Base-by-base conservation (phyloP, 2,329 filamentous ascomycete species). In the Aspergillus oerlinghausenensis region DNA sequence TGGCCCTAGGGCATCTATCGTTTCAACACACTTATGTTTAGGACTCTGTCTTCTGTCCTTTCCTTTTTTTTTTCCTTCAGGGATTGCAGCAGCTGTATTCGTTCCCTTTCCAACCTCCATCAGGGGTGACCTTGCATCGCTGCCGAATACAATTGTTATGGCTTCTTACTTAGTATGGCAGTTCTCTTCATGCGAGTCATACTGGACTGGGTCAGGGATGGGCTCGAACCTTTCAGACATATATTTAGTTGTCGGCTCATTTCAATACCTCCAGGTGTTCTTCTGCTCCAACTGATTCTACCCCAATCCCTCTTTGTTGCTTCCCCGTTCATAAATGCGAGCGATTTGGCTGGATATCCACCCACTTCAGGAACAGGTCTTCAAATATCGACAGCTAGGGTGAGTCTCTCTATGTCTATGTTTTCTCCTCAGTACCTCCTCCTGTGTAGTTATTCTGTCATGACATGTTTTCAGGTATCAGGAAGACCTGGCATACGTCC, bases 231-330 rank as follows among this genome's bases (percentile, higher is more conserved):
- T 28, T 17, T 49, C 32, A 45, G 49, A 55, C 43, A 53, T 52
- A 52, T 56, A 65, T 63, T 54, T 53, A 61, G 63, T 14, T 47
- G 43, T 7, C 14, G 21, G 21, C n/a, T 21, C 23, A 6, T 47
- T 23, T 25, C 43, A 21, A 25, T 7, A 14, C 10, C 14, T 17
- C 11, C 23, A 21, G 43, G 11, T 25, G 21, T 47, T 26, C n/a
- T 14, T 23, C 43, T 47, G 43, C 21, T 25, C 11, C 23, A 14
- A 23, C 6, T 47, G 23, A 25, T 38, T 14, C 32, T 38, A 17
- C 32, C 11, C 32, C 6, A 17, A 38, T 17, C 6, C 32, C 14
- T 38, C 32, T 7, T 38, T 7, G 32, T 14, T 17, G 32, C 32
- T 38, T 17, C 14, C 5, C 14, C 14, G 14, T 38, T 38, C 32